Percentiles rank a stretch among this genome's conserved stretches.
phyloP scores from a whole-genome alignment of 495 filamentous ascomycete species.

The Tirmania nivea region DNA sequence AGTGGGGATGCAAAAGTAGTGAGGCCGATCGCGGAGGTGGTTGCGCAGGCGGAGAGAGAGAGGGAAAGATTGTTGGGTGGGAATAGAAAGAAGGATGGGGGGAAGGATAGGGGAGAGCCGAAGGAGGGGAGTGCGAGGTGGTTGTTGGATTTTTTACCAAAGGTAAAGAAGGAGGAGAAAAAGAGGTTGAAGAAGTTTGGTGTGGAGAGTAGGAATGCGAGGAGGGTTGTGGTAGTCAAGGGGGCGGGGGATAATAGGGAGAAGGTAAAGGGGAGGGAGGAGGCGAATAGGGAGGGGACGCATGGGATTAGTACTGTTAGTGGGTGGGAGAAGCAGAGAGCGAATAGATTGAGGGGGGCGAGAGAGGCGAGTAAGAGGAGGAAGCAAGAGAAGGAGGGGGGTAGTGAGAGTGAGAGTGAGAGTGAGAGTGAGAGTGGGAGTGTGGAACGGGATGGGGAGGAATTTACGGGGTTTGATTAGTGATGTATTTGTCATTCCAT shows the following conservation, averaged over 20 bases:
- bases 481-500: too few relatives aligned
- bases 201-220: slow-evolving; percentile 62
- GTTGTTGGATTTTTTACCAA: slow-evolving; percentile 72
- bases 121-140: slow-evolving; percentile 30
- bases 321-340: slow-evolving; percentile 58
- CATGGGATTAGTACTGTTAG: slow-evolving; percentile 75
- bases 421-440: slow-evolving; percentile 20
- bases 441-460: slow-evolving; percentile 36
- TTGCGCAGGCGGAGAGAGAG: slow-evolving; percentile 56
- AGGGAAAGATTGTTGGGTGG: slow-evolving; percentile 22
- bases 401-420: slow-evolving; percentile 21
- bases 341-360: slow-evolving; percentile 54
- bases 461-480: slow-evolving; percentile 3
- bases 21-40: slow-evolving; percentile 82
- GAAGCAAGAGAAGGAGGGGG: slow-evolving; percentile 23
- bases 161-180: slow-evolving; percentile 56
- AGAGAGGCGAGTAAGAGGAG: slow-evolving; percentile 47
- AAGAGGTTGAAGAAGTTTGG: slow-evolving; percentile 64
- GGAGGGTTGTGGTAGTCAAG: slow-evolving; percentile 60
- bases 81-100: slow-evolving; percentile 24
- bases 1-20: slow-evolving; percentile 82
- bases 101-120: slow-evolving; percentile 4
- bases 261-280: slow-evolving; percentile 39
- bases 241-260: slow-evolving; percentile 65
- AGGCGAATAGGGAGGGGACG: slow-evolving; percentile 32